Evolutionary conservation across 441 rosid genomes (phyloP).

Genomic region (Croton setiger): DNA sequence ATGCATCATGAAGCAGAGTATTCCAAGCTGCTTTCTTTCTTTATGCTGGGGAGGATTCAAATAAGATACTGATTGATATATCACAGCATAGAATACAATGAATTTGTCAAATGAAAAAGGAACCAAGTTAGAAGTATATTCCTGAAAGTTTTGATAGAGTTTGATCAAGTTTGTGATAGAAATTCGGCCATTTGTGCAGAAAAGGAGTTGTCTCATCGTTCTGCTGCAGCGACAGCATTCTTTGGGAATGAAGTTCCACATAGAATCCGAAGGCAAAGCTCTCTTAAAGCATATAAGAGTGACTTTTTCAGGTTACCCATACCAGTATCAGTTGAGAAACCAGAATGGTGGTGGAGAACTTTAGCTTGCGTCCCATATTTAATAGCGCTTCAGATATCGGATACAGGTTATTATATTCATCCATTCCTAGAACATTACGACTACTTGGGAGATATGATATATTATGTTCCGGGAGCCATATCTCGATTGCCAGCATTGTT

Average conservation of each 20-base stretch:
- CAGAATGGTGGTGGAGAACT: conserved; percentile 87
- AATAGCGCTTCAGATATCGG: conserved; percentile 70
- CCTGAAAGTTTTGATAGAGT: background rate
- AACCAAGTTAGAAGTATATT: background rate
- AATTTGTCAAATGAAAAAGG: background rate
- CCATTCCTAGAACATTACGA: conserved; percentile 57
- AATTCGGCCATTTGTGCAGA: conserved; percentile 21
- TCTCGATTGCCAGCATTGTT: conserved; percentile 65
- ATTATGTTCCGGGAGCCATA: conserved; percentile 66
- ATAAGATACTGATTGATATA: background rate
- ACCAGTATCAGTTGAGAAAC: conserved; percentile 50
- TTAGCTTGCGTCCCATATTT: conserved; percentile 62
- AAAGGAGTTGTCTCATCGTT: conserved; percentile 23
- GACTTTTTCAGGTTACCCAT: conserved; percentile 42
- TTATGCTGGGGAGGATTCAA: background rate
- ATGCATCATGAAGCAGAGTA: background rate
- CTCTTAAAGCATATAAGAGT: conserved; percentile 33
- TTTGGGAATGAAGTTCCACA: conserved; percentile 23
- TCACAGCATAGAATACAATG: background rate
- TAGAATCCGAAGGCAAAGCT: conserved; percentile 14
- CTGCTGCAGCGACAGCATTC: conserved; percentile 20
- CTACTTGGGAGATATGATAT: conserved; percentile 41
- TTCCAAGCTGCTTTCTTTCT: background rate
- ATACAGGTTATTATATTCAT: conserved; percentile 56
- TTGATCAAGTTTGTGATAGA: background rate